Evolutionary conservation across 2,329 filamentous ascomycete genomes (phyloP).

Genomic region (Pseudomassariella vexata): DNA sequence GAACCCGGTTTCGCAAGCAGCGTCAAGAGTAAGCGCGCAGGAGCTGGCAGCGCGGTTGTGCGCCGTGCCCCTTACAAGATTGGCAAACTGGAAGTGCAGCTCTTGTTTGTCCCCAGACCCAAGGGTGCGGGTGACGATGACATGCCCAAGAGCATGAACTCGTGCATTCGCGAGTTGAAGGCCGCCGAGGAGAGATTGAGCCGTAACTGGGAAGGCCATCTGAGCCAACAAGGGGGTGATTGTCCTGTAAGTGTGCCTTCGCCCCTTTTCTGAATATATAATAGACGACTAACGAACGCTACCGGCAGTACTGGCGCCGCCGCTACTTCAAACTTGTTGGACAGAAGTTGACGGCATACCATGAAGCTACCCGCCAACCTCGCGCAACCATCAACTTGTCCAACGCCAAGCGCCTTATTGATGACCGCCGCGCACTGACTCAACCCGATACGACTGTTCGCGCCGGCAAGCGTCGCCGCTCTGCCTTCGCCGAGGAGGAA

Average conservation of each 20-base stretch:
- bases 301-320: constrained; percentile 94
- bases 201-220: constrained; percentile 76
- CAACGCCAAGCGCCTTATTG: constrained; percentile 88
- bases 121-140: constrained; percentile 84
- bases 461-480: constrained; percentile 77
- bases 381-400: constrained; percentile 94
- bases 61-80: constrained; percentile 93
- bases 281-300: no score
- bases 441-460: constrained; percentile 77
- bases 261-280: no score
- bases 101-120: constrained; percentile 90
- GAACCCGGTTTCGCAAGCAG: constrained; percentile 73
- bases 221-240: constrained; percentile 96
- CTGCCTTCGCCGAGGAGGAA: constrained; percentile 95
- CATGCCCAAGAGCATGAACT: constrained; percentile 99
- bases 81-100: constrained; percentile 87
- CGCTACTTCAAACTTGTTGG: constrained; percentile 94
- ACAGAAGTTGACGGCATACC: constrained; percentile 88
- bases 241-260: constrained; percentile 71
- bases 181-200: constrained; percentile 77
- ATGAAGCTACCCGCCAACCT: constrained; percentile 91
- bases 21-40: constrained; percentile 81
- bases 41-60: constrained; percentile 58
- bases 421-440: constrained; percentile 78
- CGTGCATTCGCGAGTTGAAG: constrained; percentile 87